Evolutionary conservation across 805 yeast species (phyloP), one percentile per base, ranked within the genome.

Genomic region (Candida patagonica): DNA sequence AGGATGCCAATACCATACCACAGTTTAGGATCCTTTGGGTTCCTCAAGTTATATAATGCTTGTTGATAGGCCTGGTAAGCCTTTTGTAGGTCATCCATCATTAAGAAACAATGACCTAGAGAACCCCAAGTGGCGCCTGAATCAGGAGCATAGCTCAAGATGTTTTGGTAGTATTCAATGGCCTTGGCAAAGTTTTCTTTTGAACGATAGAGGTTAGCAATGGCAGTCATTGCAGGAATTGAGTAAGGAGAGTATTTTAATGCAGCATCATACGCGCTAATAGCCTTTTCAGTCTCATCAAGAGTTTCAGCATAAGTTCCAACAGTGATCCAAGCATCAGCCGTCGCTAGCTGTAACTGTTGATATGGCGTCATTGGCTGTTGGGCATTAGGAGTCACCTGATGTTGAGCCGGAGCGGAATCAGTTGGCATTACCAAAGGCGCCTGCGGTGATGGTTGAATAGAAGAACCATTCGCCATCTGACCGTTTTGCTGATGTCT

Each of bases 1-100:
- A 92, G 70, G 43, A 92, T 92, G 26, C 98, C 98, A 49, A 92
- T 89, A 0, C 98, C 98, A 62, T 92, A 96, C 98, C 98, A 92
- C 51, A 92, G 73, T 58, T 87, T 87, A 42, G 97, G 97, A 40
- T 88, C 96, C 51, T 86, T 85, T 35, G 96, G 94, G 55, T 92
- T 89, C 47, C 83, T 85, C 56, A 88, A 65, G 59, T 86, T 92
- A 61, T 84, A 82, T 36, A 92, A 67, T 2, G 97, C 97, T 57
- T 94, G 88, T 65, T 92, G 98, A 65, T 92, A 92, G 2, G 97
- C 95, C 33, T 88, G 81, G 59, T 92, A 92, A 6, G 96, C 96
- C 53, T 95, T 76, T 60, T 85, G 96, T 45, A 92, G 70, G 55
- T 92, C 98, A 61, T 92, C 98, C 59, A 88, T 67, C 96, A 92